Evolutionary conservation across 2,329 filamentous ascomycete genomes (phyloP).

Genomic region (Stachybotrys elegans): DNA sequence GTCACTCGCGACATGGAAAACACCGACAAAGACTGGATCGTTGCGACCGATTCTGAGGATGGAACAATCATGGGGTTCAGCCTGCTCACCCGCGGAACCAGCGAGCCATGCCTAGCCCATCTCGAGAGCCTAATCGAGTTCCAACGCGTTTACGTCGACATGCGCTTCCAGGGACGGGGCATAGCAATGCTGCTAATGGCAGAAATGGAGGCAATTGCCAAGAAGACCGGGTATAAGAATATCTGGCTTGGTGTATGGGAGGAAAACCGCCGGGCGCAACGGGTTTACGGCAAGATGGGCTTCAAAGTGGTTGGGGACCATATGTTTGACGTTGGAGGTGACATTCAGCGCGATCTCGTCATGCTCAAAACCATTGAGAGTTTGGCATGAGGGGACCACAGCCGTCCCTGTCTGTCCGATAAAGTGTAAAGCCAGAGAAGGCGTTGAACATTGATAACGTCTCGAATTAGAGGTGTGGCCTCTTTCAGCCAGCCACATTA

Average conservation of each 20-base stretch:
- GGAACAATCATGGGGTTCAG: conserved; percentile 32
- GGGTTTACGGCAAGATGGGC: conserved; percentile 34
- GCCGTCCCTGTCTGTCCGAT: too few relatives aligned
- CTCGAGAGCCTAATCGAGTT: conserved; percentile 29
- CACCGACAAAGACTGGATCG: conserved; percentile 18
- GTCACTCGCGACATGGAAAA: conserved; percentile 17
- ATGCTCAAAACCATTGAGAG: too few relatives aligned
- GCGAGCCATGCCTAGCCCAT: conserved; percentile 30
- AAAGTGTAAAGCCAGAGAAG: too few relatives aligned
- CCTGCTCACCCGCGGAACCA: conserved; percentile 29
- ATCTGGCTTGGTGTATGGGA: conserved; percentile 46
- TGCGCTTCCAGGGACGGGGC: conserved; percentile 28
- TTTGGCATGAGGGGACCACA: too few relatives aligned
- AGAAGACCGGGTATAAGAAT: conserved; percentile 27
- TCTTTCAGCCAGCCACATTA: too few relatives aligned
- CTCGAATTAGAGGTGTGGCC: too few relatives aligned
- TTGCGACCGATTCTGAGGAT: conserved; percentile 12
- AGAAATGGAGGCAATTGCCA: conserved; percentile 25
- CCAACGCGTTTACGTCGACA: conserved; percentile 36
- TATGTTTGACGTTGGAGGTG: conserved; percentile 34
- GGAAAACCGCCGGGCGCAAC: conserved; percentile 32
- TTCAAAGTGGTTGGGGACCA: conserved; percentile 33
- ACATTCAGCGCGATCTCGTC: conserved; percentile 37
- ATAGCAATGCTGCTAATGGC: conserved; percentile 28
- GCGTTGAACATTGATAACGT: too few relatives aligned